These are phyloP conservation scores for Xylaria venustula DNA, from an alignment of 495 filamentous ascomycete genomes.

Conservation along the genomic window DNA sequence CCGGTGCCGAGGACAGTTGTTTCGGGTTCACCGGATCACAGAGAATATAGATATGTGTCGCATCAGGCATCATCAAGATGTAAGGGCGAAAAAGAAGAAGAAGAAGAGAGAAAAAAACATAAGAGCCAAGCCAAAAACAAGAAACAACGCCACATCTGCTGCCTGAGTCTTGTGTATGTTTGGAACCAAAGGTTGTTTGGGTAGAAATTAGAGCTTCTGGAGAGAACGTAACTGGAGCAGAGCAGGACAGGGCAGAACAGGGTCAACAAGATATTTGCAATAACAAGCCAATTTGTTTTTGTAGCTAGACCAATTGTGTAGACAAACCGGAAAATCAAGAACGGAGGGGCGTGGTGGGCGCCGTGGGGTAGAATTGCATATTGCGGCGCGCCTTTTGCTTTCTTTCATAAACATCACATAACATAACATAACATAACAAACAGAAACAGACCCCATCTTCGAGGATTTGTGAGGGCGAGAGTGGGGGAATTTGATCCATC, in stretches of 20 bases:
- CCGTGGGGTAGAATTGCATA: too few species aligned
- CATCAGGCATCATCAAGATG: constrained; percentile 9
- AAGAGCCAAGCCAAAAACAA: too few species aligned
- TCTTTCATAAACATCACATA: too few species aligned
- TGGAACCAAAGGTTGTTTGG: background rate
- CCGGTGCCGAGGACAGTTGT: background rate
- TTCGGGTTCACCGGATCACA: background rate
- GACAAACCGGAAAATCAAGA: constrained; percentile 4
- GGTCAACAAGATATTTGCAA: constrained; percentile 1
- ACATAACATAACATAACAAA: too few species aligned
- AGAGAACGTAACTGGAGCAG: too few species aligned
- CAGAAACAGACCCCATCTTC: too few species aligned
- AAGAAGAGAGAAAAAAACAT: too few species aligned
- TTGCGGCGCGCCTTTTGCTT: too few species aligned
- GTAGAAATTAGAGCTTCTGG: constrained; percentile 12
- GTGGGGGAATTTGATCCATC: background rate
- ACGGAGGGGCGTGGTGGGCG: too few species aligned
- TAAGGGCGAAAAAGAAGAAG: background rate
- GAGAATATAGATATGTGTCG: constrained; percentile 1
- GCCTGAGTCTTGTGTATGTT: too few species aligned
- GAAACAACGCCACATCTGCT: background rate
- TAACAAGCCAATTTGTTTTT: too few species aligned
- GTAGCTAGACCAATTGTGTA: constrained; percentile 7
- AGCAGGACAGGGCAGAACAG: background rate
- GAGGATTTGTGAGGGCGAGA: background rate